Evolutionary conservation across 441 rosid genomes (phyloP).

Genomic region (Iberis amara): DNA sequence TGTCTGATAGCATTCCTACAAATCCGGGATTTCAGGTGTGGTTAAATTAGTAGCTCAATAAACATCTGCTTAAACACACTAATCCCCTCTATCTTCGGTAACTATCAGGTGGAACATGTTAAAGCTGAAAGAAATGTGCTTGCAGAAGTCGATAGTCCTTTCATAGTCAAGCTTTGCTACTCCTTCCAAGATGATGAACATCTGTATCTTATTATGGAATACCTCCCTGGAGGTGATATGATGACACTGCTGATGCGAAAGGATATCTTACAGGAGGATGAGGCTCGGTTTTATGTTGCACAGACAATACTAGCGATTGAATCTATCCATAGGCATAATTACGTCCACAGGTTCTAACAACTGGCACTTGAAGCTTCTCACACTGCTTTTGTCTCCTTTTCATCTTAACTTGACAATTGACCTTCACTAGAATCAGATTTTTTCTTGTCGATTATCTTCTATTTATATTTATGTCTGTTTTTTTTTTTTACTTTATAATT

Average conservation of each 20-base stretch:
- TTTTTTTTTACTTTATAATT: slow-evolving; percentile 1
- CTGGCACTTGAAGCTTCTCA: slow-evolving; percentile 14
- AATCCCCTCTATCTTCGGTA: slow-evolving; percentile 4
- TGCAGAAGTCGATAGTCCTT: slow-evolving; percentile 46
- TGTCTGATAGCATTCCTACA: slow-evolving; percentile 1
- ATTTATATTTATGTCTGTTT: neutral
- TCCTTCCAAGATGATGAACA: slow-evolving; percentile 46
- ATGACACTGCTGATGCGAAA: slow-evolving; percentile 46
- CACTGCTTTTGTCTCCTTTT: slow-evolving; percentile 3
- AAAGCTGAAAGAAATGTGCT: slow-evolving; percentile 47
- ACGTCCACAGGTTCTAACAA: slow-evolving; percentile 38
- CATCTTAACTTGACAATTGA: slow-evolving; percentile 17
- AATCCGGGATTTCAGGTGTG: neutral
- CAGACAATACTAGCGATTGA: slow-evolving; percentile 43
- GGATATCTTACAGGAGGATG: slow-evolving; percentile 42
- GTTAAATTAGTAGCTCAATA: neutral
- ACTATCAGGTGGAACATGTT: slow-evolving; percentile 42
- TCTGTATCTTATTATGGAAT: slow-evolving; percentile 45
- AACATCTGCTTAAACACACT: neutral
- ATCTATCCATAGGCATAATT: slow-evolving; percentile 45
- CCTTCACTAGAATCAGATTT: neutral
- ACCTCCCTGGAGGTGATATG: slow-evolving; percentile 52
- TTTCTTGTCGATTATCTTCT: slow-evolving; percentile 7
- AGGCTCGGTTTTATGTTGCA: slow-evolving; percentile 40
- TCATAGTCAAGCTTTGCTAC: slow-evolving; percentile 42